phyloP scores from a whole-genome alignment of 352 stramenopile genomes.

The Phytopythium vexans region DNA sequence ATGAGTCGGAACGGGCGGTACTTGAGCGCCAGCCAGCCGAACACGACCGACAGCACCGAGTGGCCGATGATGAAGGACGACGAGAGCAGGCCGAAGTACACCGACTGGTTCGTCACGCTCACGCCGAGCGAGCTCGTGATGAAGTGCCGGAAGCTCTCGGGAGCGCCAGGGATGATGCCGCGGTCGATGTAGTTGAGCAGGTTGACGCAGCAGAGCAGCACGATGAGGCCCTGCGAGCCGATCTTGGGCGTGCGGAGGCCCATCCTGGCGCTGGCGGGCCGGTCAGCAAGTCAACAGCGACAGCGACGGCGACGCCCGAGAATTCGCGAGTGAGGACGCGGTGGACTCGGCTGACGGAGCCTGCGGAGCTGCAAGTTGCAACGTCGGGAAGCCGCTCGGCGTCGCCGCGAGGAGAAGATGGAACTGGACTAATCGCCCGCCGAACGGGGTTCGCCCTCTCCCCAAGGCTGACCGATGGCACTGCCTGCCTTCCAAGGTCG shows the following conservation, averaged over 20 bases:
- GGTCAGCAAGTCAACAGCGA: no score
- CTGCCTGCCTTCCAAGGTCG: no score
- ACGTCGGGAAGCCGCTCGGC: no score
- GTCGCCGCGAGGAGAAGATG: no score
- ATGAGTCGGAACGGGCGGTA: constrained; percentile 79
- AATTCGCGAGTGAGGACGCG: no score
- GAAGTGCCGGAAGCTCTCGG: constrained; percentile 76
- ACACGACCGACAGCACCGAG: constrained; percentile 74
- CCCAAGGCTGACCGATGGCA: no score
- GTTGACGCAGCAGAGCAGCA: constrained; percentile 88
- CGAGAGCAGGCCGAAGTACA: constrained; percentile 68
- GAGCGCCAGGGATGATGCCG: constrained; percentile 92
- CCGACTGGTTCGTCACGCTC: constrained; percentile 26
- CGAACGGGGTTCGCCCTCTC: no score
- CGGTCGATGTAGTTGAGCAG: constrained; percentile 94
- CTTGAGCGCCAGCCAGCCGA: constrained; percentile 73
- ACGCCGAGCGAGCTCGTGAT: constrained; percentile 47
- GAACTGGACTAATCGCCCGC: no score
- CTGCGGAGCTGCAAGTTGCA: no score
- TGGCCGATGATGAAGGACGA: constrained; percentile 90
- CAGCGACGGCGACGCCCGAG: no score
- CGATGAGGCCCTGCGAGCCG: constrained; percentile 58
- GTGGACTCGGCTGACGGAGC: no score
- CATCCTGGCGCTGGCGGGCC: neutral
- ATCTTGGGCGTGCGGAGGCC: constrained; percentile 17